A percentile compares a stretch with the other conserved stretches of the same genome.
Conservation (phyloP, 306 rosid species). For the Casuarina equisetifolia region DNA sequence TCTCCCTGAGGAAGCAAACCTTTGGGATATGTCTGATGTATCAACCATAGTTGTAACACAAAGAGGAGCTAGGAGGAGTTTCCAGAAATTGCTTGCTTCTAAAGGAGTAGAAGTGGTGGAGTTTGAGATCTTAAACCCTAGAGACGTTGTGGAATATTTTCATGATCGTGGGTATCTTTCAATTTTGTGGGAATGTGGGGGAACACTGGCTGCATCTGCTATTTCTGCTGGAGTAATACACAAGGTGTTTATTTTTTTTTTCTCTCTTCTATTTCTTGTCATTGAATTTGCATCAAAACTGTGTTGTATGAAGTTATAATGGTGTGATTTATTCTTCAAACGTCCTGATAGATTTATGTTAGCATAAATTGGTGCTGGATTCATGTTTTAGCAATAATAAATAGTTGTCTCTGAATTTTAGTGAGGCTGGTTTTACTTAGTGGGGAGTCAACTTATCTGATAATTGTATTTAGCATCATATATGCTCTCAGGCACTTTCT, state of each 20-base stretch:
- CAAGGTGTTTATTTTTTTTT: conserved; percentile 50
- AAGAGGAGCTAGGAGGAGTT: conserved; percentile 83
- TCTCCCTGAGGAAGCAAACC: conserved; percentile 83
- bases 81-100: conserved; percentile 90
- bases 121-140: conserved; percentile 76
- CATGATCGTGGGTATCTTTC: conserved; percentile 90
- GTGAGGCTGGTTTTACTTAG: not conserved
- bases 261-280: not conserved
- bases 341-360: not conserved
- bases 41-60: conserved; percentile 89
- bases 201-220: conserved; percentile 92
- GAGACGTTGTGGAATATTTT: conserved; percentile 90
- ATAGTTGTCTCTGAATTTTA: too few species aligned
- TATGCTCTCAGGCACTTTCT: not conserved
- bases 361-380: not conserved
- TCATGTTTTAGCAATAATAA: not conserved
- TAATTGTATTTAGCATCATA: not conserved
- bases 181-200: conserved; percentile 94
- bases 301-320: not conserved
- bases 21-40: conserved; percentile 75
- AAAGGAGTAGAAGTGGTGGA: conserved; percentile 97
- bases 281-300: not conserved
- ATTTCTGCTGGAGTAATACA: conserved; percentile 86
- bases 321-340: not conserved
- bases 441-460: not conserved